Evolutionary conservation across 257 asterid species (phyloP).

Genomic region (Nicotiana noctiflora): DNA sequence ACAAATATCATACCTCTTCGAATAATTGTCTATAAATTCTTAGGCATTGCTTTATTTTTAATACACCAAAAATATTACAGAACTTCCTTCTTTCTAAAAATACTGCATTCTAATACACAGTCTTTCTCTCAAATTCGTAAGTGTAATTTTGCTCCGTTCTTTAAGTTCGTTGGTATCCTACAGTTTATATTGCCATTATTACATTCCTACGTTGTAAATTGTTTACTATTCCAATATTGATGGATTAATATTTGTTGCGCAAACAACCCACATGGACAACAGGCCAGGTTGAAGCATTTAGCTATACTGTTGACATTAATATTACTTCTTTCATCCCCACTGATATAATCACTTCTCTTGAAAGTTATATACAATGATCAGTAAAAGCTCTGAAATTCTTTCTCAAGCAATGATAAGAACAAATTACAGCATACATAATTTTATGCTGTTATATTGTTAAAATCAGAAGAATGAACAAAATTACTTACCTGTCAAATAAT

Average conservation of each 20-base stretch:
- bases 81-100: no score
- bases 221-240: not conserved
- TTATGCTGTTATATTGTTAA: not conserved
- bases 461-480: not conserved
- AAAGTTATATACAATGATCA: not conserved
- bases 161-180: no score
- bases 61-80: no score
- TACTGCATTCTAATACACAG: no score
- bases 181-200: no score
- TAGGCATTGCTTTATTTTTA: no score
- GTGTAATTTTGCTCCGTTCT: no score
- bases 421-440: not conserved
- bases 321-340: not conserved
- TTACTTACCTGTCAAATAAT: not conserved
- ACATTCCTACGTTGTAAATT: not conserved
- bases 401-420: not conserved
- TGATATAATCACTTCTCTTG: not conserved
- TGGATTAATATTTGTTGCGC: not conserved
- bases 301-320: not conserved
- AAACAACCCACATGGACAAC: not conserved
- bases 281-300: not conserved
- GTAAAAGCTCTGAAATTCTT: not conserved
- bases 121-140: no score
- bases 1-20: no score
- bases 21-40: no score